Conservation (phyloP, 1,284 basidiomycete species). For the Afroboletus lepidellus region DNA sequence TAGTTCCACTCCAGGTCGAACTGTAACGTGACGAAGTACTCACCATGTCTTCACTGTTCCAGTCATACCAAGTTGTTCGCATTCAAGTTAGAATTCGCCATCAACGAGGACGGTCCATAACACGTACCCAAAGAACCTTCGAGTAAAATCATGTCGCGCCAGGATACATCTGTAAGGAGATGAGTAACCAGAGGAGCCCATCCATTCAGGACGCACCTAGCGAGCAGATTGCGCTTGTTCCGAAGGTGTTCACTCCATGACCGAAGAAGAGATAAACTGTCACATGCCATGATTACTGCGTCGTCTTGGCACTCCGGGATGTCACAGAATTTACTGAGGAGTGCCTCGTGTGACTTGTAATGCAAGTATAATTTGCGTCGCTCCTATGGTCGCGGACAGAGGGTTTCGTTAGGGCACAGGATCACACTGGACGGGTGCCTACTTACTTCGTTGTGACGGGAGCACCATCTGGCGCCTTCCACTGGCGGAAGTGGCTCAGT, state of each 20-base stretch:
- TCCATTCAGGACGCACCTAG: constrained; percentile 20
- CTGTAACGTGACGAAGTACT: background rate
- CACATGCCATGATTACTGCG: constrained; percentile 25
- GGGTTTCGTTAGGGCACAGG: background rate
- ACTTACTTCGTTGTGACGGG: constrained; percentile 32
- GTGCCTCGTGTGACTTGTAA: constrained; percentile 34
- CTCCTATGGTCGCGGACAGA: constrained; percentile 24
- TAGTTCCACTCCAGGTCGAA: background rate
- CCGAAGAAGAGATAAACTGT: constrained; percentile 28
- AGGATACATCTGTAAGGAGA: constrained; percentile 32
- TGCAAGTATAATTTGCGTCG: constrained; percentile 35
- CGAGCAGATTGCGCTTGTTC: constrained; percentile 33
- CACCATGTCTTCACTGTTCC: constrained; percentile 27
- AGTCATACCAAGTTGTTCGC: no score
- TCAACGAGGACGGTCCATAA: background rate
- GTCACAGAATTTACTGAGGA: constrained; percentile 29
- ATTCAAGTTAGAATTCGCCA: background rate
- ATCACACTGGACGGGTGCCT: background rate
- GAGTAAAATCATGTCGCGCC: constrained; percentile 36
- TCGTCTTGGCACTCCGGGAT: constrained; percentile 24
- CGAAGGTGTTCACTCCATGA: constrained; percentile 32
- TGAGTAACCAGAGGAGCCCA: background rate
- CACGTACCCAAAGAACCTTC: constrained; percentile 38
- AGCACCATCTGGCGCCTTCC: constrained; percentile 26
- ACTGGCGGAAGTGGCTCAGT: constrained; percentile 9